Conservation (phyloP, 2,329 filamentous ascomycete genomes). For the Conoideocrella luteorostrata region DNA sequence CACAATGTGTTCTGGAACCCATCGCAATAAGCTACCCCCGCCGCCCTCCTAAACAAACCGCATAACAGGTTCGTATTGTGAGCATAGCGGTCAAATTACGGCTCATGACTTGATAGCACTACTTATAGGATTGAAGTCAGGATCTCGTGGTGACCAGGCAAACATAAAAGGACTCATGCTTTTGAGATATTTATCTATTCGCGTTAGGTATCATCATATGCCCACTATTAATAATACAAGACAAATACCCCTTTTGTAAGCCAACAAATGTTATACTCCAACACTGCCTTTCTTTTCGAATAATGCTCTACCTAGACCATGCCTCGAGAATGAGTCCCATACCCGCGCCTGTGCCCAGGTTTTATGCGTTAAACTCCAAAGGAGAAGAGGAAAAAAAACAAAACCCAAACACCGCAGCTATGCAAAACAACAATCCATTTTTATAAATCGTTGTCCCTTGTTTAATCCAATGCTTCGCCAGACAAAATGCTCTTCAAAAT, state of each 20-base stretch:
- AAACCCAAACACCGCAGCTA: not conserved
- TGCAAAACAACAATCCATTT: not conserved
- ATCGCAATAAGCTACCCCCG: too few species aligned
- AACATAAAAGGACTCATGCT: not conserved
- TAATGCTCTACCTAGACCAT: not conserved
- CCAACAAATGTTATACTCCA: too few species aligned
- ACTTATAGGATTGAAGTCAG: too few species aligned
- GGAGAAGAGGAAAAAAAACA: not conserved
- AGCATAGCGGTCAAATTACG: too few species aligned
- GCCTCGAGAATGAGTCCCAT: too few species aligned
- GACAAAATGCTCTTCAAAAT: conserved; percentile 58
- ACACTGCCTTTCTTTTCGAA: not conserved
- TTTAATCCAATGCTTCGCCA: conserved; percentile 51
- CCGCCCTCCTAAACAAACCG: too few species aligned
- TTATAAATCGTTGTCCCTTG: conserved; percentile 2
- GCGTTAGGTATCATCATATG: not conserved
- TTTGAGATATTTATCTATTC: not conserved
- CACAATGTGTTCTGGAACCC: too few species aligned
- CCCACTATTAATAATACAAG: conserved; percentile 1
- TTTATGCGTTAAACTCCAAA: conserved; percentile 1
- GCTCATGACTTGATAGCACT: too few species aligned
- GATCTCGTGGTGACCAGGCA: too few species aligned
- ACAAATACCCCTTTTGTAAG: not conserved
- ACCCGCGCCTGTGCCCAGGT: not conserved
- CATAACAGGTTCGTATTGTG: too few species aligned